phyloP scores from a whole-genome alignment of 371 early-diverging fungal genomes.

The Blastocladiella emersonii region DNA sequence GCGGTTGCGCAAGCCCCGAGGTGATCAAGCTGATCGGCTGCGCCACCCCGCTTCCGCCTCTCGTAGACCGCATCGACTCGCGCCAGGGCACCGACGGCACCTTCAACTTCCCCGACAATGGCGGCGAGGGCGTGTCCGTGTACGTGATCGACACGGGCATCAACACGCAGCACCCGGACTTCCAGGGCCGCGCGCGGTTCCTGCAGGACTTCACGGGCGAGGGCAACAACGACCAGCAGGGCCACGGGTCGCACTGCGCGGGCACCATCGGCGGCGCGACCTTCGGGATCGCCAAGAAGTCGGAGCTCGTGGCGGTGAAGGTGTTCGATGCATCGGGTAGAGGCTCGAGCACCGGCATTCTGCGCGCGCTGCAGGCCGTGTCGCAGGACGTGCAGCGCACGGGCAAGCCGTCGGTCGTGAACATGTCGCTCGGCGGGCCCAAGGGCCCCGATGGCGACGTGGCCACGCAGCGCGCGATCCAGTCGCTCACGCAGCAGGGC shows the following conservation, averaged over 20 bases:
- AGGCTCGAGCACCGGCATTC: constrained; percentile 11
- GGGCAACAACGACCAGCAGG: constrained; percentile 24
- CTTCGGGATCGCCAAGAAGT: constrained; percentile 56
- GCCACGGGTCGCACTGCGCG: constrained; percentile 5
- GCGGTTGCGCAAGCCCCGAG: too few species aligned
- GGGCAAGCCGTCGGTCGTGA: constrained; percentile 18
- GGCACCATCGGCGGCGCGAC: constrained; percentile 38
- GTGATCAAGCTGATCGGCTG: too few species aligned
- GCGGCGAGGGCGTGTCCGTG: neutral
- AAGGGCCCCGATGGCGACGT: neutral
- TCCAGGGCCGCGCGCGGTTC: neutral
- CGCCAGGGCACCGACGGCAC: neutral
- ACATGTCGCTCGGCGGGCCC: constrained; percentile 44
- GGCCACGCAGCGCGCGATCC: constrained; percentile 22
- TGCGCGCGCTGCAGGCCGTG: constrained; percentile 13
- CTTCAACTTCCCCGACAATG: neutral
- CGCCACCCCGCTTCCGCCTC: too few species aligned
- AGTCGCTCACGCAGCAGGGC: constrained; percentile 22
- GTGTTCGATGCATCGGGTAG: constrained; percentile 22
- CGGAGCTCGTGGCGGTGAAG: constrained; percentile 48
- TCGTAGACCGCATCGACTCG: neutral
- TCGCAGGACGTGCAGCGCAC: neutral
- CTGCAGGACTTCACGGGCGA: constrained; percentile 8
- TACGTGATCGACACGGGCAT: neutral
- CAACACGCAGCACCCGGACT: neutral